Evolutionary conservation across 495 filamentous ascomycete species (phyloP), one percentile per base, ranked within the genome.

Genomic region (Thermothielavioides terrestris): DNA sequence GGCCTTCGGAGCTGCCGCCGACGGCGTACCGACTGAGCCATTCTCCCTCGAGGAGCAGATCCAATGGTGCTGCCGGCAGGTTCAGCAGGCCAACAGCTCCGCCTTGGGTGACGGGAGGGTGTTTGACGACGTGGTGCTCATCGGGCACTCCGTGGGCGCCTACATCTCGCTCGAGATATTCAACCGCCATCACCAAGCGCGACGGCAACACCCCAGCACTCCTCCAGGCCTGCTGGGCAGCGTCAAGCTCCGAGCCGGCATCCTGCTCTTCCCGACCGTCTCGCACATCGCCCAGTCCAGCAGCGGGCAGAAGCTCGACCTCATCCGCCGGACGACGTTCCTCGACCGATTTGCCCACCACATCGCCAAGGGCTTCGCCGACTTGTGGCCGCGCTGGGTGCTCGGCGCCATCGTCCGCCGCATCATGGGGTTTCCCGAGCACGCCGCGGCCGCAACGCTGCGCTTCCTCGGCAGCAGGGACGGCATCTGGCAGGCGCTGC

Each of bases 131-230:
- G 76, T 94, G 2, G 76, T 94, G 20, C 70, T 97, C 6, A 79
- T 94, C 23, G 88, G 86, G 1, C 88, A 94, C 61, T 91, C 87
- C 0, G 85, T 94, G 2, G 88, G 88, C 20, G 68, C 79, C 0
- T 94, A 86, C 61, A 83, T 94, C 8, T 64, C 78, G n/a, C 74
- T 90, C 54, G 87, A 92, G 66, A 62, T 87, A 7, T 71, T 88
- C 23, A 68, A 80, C 30, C 70, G 77, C 7, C 52, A 59, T 23
- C 55, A 61, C 43, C 20, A 50, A 4, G 34, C 18, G 10, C 17
- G 2, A 8, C 9, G 12, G 6, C 37, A 9, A 11, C 20, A n/a
- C 9, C 1, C 0, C 54, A 53, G 31, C 26, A 45, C 1, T n/a
- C 27, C 14, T 2, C 18, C 20, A 17, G 1, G 3, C 21, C 38